Evolutionary conservation across 257 asterid genomes (phyloP), one percentile per base, ranked within the genome.

Genomic region (Solanum dulcamara): DNA sequence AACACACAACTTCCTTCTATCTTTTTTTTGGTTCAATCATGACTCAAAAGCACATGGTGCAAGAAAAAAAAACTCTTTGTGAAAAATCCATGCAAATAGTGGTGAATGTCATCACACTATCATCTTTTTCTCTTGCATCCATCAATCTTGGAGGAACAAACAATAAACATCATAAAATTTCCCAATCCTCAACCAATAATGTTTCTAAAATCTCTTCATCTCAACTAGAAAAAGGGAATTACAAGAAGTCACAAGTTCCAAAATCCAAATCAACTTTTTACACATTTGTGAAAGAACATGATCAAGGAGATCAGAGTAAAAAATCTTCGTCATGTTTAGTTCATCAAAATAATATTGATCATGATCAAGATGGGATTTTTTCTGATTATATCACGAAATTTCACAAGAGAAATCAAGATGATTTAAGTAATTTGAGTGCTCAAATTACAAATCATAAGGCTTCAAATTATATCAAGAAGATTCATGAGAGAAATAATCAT

Each of bases 71-170:
- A 66, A 88, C 88, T 11, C 35, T 88, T 7, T 88, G 91, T 81
- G 90, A 87, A 86, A 89, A 88, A 62, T 81, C 88, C 53, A 90
- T 87, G 93, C 68, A 90, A 50, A 12, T 86, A 33, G 86, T 86
- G 86, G 0, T 85, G 30, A 88, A 85, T 24, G 64, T 90, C 80
- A 88, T 89, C 82, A 90, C 84, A 84, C 51, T 86, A 80, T 90
- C 90, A 17, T 86, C 88, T 9, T 75, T 90, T n/a, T 89, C 91
- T 33, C 18, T 89, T 3, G 90, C 91, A 84, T 28, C 85, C 10
- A 67, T 85, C 37, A 86, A 55, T 64, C 30, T 84, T 51, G 79
- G 86, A 68, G 60, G 62, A 80, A 89, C 9, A 85, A 83, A 9
- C 80, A 46, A 59, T 15, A 38, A 42, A n/a, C 28, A 53, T 18